Evolutionary conservation across 2,329 filamentous ascomycete species (phyloP).

Genomic region (Ambrosiella beaveri): DNA sequence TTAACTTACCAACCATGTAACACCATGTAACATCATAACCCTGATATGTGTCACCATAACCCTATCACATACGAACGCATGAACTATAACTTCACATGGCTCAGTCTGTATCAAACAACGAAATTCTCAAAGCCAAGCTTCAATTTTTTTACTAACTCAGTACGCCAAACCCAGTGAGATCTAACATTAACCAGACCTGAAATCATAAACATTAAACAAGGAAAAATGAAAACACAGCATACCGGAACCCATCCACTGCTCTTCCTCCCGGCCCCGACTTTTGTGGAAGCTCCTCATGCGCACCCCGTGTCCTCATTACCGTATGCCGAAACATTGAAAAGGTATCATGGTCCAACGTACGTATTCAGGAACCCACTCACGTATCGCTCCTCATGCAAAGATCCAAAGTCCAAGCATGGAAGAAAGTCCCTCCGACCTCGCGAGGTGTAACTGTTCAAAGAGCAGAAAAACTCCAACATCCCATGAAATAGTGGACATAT

Average conservation of each 20-base stretch:
- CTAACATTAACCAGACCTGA: slow-evolving; percentile 3
- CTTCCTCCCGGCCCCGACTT: not conserved
- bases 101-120: not conserved
- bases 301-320: not conserved
- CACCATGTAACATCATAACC: not conserved
- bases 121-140: not conserved
- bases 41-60: not conserved
- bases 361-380: not conserved
- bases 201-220: not conserved
- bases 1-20: not conserved
- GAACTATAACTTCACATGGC: not conserved
- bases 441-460: not conserved
- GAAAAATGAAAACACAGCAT: not conserved
- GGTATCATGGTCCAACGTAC: not conserved
- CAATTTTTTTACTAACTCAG: not conserved
- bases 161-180: slow-evolving; percentile 6
- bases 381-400: not conserved
- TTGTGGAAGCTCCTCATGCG: not conserved
- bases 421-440: not conserved
- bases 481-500: not conserved
- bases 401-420: not conserved
- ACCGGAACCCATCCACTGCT: not conserved
- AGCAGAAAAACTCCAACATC: slow-evolving; percentile 1
- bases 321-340: not conserved
- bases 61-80: not conserved